Conservation (phyloP, 148 eudicot genomes). For the Tetragonia tetragonoides region DNA sequence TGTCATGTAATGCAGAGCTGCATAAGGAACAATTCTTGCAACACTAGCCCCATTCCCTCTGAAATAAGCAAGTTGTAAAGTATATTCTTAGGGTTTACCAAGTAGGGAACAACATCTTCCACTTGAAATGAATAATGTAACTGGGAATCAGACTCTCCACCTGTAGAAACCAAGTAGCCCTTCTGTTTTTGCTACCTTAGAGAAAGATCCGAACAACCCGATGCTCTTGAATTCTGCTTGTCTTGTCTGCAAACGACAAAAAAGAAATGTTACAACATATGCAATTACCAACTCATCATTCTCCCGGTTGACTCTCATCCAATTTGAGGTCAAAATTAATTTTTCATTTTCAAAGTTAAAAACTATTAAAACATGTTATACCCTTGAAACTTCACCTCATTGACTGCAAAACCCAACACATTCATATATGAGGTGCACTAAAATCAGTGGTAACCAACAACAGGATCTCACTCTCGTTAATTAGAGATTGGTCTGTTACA, state of each 20-base stretch:
- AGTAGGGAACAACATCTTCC: constrained; percentile 1
- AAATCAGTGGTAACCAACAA: background rate
- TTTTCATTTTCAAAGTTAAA: background rate
- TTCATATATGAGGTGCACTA: background rate
- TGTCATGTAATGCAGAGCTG: constrained; percentile 93
- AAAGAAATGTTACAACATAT: constrained; percentile 3
- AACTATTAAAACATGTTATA: background rate
- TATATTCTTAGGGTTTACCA: background rate
- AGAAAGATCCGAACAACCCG: constrained; percentile 71
- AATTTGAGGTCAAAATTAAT: background rate
- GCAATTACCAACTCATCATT: background rate
- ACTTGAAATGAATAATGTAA: background rate
- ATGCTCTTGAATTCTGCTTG: constrained; percentile 67
- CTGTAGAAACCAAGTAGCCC: constrained; percentile 86
- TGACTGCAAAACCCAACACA: background rate
- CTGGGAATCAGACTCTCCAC: constrained; percentile 27
- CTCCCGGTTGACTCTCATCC: background rate
- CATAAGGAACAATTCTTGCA: constrained; percentile 94
- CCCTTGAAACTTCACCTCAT: background rate
- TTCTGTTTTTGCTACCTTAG: constrained; percentile 73
- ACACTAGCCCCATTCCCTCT: constrained; percentile 99
- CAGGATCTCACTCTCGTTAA: background rate
- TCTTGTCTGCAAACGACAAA: constrained; percentile 63
- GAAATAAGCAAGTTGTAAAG: constrained; percentile 20
- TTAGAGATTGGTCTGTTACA: background rate